Evolutionary conservation across 75 land plant species (phyloP), one percentile per base, ranked within the genome.

Genomic region (Pinus tabuliformis): DNA sequence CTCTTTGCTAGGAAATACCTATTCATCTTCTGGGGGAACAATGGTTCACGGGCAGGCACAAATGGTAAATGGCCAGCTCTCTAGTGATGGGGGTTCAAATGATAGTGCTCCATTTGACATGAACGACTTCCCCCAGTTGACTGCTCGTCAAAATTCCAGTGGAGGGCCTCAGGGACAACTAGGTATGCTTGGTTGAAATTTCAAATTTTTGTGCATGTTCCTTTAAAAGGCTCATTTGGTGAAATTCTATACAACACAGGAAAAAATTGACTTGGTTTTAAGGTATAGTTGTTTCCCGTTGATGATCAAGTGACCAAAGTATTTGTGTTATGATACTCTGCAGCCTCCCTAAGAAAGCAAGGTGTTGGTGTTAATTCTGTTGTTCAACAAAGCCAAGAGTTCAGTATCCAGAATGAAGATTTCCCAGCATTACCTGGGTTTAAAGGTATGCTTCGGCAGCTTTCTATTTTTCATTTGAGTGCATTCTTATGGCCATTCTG

Each of bases 361-460:
- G 93, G 89, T 76, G 81, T 95, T 81, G 87, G 90, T 68, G 91
- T 91, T 61, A 92, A 90, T 83, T 85, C 99, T 59, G 87, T 97
- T 71, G 97, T 88, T 58, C 97, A 97, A 72, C 99, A 97, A 77
- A 97, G 85, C 77, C 99, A 97, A 79, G 99, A 92, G 77, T 97
- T 97, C 74, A 97, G 98, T 78, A 97, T 97, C 68, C 97, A 94
- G 81, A 97, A 94, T 86, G 99, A 97, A 78, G 97, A 97, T 74
- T 97, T 97, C 78, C 99, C 99, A 12, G 99, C 97, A 56, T 88
- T 97, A 70, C 97, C 97, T 37, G 95, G 96, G 37, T 92, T 79
- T 78, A 96, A 94, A 94, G 99, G 99, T 96, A 64, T 13, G 75
- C 16, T 64, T 64, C 6, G 60, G 60, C 12, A 18, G 21, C 60